These are phyloP conservation scores for Globisporangium canariense DNA, from an alignment of 352 stramenopile genomes.

Conservation along the genomic window DNA sequence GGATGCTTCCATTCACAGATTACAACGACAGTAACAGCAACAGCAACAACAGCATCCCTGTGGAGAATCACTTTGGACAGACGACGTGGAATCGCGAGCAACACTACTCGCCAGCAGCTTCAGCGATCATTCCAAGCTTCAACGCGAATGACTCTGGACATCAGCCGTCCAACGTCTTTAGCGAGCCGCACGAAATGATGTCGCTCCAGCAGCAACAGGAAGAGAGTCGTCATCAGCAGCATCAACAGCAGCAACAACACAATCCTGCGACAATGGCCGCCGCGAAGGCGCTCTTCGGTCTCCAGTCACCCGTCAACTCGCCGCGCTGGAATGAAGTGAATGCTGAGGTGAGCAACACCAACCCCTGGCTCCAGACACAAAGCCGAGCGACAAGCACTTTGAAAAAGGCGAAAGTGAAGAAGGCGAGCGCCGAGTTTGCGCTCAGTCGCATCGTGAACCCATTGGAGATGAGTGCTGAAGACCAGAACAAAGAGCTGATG, in stretches of 20 bases:
- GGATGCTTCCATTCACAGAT: background rate
- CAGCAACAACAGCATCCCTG: background rate
- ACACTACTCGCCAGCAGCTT: conserved; percentile 15
- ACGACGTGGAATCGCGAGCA: conserved; percentile 16
- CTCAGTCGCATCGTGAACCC: background rate
- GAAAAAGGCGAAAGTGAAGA: background rate
- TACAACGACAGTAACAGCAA: conserved; percentile 2
- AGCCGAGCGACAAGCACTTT: background rate
- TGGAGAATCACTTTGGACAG: conserved; percentile 10
- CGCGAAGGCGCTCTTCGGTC: conserved; percentile 5
- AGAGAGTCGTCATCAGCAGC: background rate
- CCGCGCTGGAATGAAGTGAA: background rate
- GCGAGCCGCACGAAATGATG: background rate
- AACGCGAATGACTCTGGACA: background rate
- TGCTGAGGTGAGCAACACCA: background rate
- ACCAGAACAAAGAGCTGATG: conserved; percentile 11
- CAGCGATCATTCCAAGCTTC: conserved; percentile 14
- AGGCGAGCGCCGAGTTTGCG: background rate
- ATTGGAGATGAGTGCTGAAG: conserved; percentile 4
- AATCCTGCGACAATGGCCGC: background rate
- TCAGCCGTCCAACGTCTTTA: background rate
- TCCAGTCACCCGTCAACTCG: conserved; percentile 8
- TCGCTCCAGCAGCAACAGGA: background rate
- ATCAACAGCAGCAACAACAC: background rate
- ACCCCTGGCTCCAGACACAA: background rate